Conservation (phyloP, 495 filamentous ascomycete species). For the Antarctomyces pellizariae region DNA sequence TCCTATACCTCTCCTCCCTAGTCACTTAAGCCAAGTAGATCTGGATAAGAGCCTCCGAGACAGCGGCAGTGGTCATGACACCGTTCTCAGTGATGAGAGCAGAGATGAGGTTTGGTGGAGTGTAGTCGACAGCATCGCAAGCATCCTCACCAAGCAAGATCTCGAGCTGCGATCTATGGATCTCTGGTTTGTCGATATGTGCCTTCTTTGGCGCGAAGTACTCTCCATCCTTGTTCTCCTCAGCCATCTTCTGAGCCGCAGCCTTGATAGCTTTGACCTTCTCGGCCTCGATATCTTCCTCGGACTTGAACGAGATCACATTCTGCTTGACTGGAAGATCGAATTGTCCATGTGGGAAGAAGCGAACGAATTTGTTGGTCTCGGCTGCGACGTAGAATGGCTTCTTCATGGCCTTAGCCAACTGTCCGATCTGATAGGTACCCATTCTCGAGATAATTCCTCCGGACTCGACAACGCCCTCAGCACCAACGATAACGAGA, state of each 20-base stretch:
- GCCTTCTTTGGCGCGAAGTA: constrained; percentile 11
- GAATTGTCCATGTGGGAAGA: constrained; percentile 58
- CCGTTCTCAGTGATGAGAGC: constrained; percentile 59
- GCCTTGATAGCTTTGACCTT: constrained; percentile 18
- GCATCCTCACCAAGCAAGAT: constrained; percentile 7
- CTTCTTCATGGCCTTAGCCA: constrained; percentile 55
- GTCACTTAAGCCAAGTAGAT: no score
- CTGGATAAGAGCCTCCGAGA: constrained; percentile 57
- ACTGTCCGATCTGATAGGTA: constrained; percentile 68
- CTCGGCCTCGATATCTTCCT: constrained; percentile 24
- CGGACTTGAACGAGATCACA: constrained; percentile 43
- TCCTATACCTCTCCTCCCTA: no score
- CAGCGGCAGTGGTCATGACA: constrained; percentile 49
- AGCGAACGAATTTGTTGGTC: constrained; percentile 79
- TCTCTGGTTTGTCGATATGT: constrained; percentile 14
- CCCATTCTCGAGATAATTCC: constrained; percentile 79
- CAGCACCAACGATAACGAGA: constrained; percentile 76
- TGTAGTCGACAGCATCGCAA: constrained; percentile 57
- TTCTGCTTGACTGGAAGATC: constrained; percentile 54
- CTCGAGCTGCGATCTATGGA: constrained; percentile 3
- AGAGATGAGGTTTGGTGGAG: constrained; percentile 58
- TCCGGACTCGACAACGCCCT: constrained; percentile 83
- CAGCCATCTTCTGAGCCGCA: constrained; percentile 7
- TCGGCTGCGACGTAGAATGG: constrained; percentile 84
- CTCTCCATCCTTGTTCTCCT: constrained; percentile 14